A percentile compares a stretch with the other conserved stretches of the same genome.
Conservation (phyloP, 345 rosid genomes). For the Pelargonium nanum region DNA sequence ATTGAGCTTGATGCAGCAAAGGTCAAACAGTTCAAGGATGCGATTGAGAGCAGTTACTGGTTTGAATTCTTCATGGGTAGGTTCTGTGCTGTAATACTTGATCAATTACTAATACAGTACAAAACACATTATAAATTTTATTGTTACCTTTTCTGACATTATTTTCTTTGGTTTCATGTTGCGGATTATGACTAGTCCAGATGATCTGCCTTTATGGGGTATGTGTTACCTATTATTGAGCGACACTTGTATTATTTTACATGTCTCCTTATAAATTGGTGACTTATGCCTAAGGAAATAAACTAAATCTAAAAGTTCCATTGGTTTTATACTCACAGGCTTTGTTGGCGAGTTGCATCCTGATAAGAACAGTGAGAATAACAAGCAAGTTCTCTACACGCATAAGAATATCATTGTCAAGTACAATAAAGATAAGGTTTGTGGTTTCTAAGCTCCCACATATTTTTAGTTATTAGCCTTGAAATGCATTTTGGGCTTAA, state of each 20-base stretch:
- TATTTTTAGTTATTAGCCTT: neutral
- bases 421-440: slow-evolving; percentile 79
- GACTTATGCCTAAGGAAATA: neutral
- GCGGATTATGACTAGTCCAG: slow-evolving; percentile 34
- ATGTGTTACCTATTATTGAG: slow-evolving; percentile 17
- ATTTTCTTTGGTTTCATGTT: neutral
- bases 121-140: neutral
- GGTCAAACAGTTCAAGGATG: slow-evolving; percentile 78
- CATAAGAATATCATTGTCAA: slow-evolving; percentile 56
- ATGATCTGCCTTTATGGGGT: slow-evolving; percentile 94
- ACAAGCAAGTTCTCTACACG: slow-evolving; percentile 65
- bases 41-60: slow-evolving; percentile 83
- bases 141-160: neutral
- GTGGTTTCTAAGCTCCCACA: slow-evolving; percentile 3
- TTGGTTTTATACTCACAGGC: slow-evolving; percentile 27
- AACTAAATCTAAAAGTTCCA: neutral
- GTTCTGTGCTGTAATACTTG: slow-evolving; percentile 13
- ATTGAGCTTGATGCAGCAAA: slow-evolving; percentile 54
- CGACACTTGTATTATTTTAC: no score
- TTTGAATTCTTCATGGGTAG: slow-evolving; percentile 94
- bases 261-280: neutral
- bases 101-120: neutral
- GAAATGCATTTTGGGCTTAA: neutral
- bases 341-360: slow-evolving; percentile 78
- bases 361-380: slow-evolving; percentile 65